Evolutionary conservation across 2,329 filamentous ascomycete genomes (phyloP), one percentile per base, ranked within the genome.

Genomic region (Diaporthe destruens): DNA sequence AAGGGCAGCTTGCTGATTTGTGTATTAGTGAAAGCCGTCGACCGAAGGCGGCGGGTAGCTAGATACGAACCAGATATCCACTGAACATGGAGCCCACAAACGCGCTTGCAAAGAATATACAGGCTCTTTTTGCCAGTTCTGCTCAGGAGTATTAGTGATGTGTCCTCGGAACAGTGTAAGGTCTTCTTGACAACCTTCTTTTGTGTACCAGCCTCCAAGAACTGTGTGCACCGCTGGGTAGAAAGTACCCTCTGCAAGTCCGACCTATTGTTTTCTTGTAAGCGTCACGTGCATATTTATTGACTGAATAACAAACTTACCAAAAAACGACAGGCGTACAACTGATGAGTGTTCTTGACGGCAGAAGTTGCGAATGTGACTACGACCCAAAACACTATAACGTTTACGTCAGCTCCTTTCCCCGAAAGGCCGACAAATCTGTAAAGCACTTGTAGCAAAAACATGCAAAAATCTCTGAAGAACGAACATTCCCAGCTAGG

Each of bases 1-100:
- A 1, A 75, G 66, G 16, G 77, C 78, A 14, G 78, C 75, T 75
- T 80, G 76, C 57, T 74, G 23, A 23, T 2, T 4, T 11, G 11
- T 3, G 6, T 36, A 16, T 72, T 2, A 75, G 65, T 16, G n/a
- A 29, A 6, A 8, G 1, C 53, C 2, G 39, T 23, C 3, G 23
- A 4, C n/a, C 6, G 8, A 34, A 23, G 20, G n/a, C n/a, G n/a
- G n/a, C n/a, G n/a, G n/a, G n/a, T n/a, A n/a, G n/a, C n/a, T n/a
- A n/a, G n/a, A n/a, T n/a, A 69, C 72, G 6, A 20, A 74, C 72
- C 20, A 75, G 59, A 36, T 72, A 75, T 16, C 74, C 74, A 20
- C 72, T 74, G 42, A 75, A 75, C 72, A 75, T 72, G 1, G 69
- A 70, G 8, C 74, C 72, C 6, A 75, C 63, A 20, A 72, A 74